Evolutionary conservation across 371 early-diverging fungal genomes (phyloP), one percentile per base, ranked within the genome.

Genomic region (Apophysomyces trapeziformis): DNA sequence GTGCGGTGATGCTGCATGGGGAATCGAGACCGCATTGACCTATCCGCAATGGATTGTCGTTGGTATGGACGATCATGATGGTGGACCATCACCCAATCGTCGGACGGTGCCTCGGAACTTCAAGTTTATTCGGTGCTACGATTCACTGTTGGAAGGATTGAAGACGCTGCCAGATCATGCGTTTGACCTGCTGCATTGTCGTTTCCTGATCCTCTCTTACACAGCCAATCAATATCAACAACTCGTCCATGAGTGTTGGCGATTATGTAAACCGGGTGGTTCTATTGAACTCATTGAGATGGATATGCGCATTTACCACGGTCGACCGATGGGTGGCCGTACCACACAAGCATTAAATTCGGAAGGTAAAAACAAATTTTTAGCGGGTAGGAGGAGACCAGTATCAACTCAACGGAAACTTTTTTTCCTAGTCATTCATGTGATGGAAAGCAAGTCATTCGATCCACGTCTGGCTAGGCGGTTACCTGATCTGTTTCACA

Each of bases 1-100:
- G 21, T 82, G 82, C 65, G 79, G 79, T 1, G 76, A 78, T 65
- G 76, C 71, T 32, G 46, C 69, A 2, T 82, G 82, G 82, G 68
- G 64, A n/a, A 66, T 76, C 5, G 71, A 78, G 21, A 64, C 79
- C 7, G 79, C 82, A 13, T 50, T 63, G 3, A 57, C 61, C 7
- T 66, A 77, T 50, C 71, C 82, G 7, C 67, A 57, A 61, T 77
- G 77, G 74, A 69, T 62, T 2, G 71, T 82, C 5, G 62, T 77
- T 44, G 82, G 77, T 14, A 64, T 82, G 41, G 79, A 82, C 32
- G 69, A 71, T 54, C 45, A 50, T 1, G 66, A 62, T 11, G 72
- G 71, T 1, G 67, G 60, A 8, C 60, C 67, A 14, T 57, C 63
- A n/a, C 68, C 74, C 12, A 67, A 56, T 14, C 61, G 66, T 38